Conservation (phyloP, 371 early-diverging fungal species). For the Paramicrosporidium saccamoebae region DNA sequence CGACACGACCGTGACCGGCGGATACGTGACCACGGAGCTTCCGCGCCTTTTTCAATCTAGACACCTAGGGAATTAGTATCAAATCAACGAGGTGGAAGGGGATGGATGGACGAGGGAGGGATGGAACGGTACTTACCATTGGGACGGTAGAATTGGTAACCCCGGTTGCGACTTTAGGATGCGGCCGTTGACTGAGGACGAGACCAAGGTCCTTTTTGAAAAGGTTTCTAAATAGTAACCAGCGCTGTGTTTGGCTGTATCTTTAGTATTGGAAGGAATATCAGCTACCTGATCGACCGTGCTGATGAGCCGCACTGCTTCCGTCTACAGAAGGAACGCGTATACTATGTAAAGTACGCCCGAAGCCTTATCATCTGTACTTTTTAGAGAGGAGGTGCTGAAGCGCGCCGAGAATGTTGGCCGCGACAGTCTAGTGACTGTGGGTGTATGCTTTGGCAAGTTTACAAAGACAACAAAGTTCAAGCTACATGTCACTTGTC, state of each 20-base stretch:
- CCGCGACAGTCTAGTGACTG: slow-evolving; percentile 51
- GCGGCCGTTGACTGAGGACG: slow-evolving; percentile 77
- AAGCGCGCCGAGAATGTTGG: slow-evolving; percentile 42
- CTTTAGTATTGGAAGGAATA: slow-evolving; percentile 62
- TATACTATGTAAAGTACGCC: slow-evolving; percentile 60
- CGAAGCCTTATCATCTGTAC: not conserved
- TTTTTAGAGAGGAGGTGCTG: slow-evolving; percentile 48
- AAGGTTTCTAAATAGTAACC: slow-evolving; percentile 79
- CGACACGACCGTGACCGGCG: slow-evolving; percentile 73
- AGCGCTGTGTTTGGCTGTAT: not conserved
- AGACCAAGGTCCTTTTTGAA: slow-evolving; percentile 74
- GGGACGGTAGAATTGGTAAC: too few relatives aligned
- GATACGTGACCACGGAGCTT: slow-evolving; percentile 76
- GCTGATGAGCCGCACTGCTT: slow-evolving; percentile 82
- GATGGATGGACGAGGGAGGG: too few relatives aligned
- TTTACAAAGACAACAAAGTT: slow-evolving; percentile 94
- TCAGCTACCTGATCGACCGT: slow-evolving; percentile 69
- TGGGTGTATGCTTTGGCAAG: slow-evolving; percentile 92
- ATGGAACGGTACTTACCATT: too few relatives aligned
- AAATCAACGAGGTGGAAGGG: not conserved
- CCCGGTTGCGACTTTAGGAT: too few relatives aligned
- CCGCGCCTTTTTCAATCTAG: slow-evolving; percentile 48
- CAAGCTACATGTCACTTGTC: slow-evolving; percentile 66
- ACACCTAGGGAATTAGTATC: slow-evolving; percentile 16
- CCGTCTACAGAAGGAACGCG: slow-evolving; percentile 62